Percentiles rank a stretch among this genome's conserved stretches.
Evolutionary conservation across 495 filamentous ascomycete genomes (phyloP).

Genomic region (Pseudevernia furfuracea): DNA sequence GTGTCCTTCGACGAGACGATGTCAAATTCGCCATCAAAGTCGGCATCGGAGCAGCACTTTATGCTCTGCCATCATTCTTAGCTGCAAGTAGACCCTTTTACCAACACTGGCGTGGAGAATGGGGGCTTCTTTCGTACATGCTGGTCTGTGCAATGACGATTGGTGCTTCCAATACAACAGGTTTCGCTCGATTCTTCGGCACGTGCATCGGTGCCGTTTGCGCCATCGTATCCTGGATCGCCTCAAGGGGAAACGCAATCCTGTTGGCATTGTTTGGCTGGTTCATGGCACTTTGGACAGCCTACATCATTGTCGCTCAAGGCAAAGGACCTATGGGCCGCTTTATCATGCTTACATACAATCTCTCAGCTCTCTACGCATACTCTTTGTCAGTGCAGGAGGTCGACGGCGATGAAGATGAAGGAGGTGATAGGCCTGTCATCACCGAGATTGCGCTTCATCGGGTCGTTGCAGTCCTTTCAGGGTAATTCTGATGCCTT

Average conservation of each 20-base stretch:
- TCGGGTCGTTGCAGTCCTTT: constrained; percentile 77
- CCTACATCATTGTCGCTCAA: constrained; percentile 78
- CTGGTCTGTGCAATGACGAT: constrained; percentile 96
- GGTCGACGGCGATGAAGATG: constrained; percentile 60
- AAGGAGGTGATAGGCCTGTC: constrained; percentile 76
- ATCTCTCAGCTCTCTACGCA: constrained; percentile 89
- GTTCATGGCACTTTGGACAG: constrained; percentile 70
- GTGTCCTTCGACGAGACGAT: constrained; percentile 57
- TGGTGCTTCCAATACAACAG: constrained; percentile 88
- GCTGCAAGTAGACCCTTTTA: constrained; percentile 70
- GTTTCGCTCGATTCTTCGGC: constrained; percentile 76
- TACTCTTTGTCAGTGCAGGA: constrained; percentile 78
- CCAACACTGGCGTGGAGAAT: constrained; percentile 87
- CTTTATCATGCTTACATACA: constrained; percentile 91
- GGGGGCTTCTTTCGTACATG: constrained; percentile 96
- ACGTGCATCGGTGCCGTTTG: constrained; percentile 73
- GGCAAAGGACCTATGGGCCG: constrained; percentile 85
- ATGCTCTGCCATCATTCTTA: constrained; percentile 80
- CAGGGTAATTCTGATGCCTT: constrained; percentile 38
- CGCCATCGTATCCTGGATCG: constrained; percentile 68
- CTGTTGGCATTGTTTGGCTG: constrained; percentile 71
- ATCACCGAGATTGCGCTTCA: constrained; percentile 88
- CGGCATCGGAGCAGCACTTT: constrained; percentile 77
- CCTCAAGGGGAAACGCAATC: constrained; percentile 62
- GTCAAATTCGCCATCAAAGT: constrained; percentile 84